A percentile compares a stretch with the other conserved stretches of the same genome.
phyloP scores from a whole-genome alignment of 305 asterid genomes.

The Ajuga reptans region DNA sequence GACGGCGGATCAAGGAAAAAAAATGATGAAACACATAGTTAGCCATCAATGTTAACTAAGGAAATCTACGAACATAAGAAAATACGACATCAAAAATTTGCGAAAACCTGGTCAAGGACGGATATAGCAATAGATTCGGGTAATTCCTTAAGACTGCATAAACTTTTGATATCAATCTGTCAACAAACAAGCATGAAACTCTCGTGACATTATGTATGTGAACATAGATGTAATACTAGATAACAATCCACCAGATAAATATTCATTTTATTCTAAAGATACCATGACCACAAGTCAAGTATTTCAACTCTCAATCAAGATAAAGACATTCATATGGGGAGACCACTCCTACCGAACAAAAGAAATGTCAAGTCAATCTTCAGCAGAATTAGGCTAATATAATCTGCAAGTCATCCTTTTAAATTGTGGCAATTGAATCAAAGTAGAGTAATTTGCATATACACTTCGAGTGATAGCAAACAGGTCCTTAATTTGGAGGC shows the following conservation, averaged over 20 bases:
- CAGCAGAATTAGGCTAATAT: neutral
- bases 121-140: slow-evolving; percentile 64
- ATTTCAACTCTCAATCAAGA: neutral
- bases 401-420: neutral
- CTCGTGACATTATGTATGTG: slow-evolving; percentile 1
- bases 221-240: slow-evolving; percentile 6
- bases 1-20: slow-evolving; percentile 21
- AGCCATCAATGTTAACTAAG: slow-evolving; percentile 8
- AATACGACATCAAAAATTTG: slow-evolving; percentile 15
- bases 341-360: neutral
- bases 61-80: neutral
- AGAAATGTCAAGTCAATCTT: neutral
- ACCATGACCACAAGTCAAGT: neutral
- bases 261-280: neutral
- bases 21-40: neutral
- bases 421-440: neutral
- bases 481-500: neutral
- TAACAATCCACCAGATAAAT: neutral
- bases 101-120: slow-evolving; percentile 82
- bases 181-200: slow-evolving; percentile 17
- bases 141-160: slow-evolving; percentile 57
- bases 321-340: neutral
- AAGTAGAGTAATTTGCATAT: neutral
- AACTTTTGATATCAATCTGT: slow-evolving; percentile 65
- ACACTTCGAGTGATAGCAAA: neutral